phyloP scores from a whole-genome alignment of 768 basidiomycete genomes.

The Phaffia australis region DNA sequence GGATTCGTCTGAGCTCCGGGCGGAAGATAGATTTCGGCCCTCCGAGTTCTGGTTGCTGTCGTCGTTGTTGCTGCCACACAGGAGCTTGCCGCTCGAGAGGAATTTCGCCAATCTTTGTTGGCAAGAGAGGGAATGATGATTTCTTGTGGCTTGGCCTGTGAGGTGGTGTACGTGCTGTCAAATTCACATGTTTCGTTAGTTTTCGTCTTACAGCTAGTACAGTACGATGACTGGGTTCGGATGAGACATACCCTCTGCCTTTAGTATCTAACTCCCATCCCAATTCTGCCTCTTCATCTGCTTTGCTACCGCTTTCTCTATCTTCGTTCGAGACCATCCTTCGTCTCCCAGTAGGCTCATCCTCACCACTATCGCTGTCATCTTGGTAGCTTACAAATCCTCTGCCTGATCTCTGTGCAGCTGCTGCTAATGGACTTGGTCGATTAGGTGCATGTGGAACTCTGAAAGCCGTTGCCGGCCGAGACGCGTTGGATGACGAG shows the following conservation, averaged over 20 bases:
- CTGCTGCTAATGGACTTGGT: constrained; percentile 15
- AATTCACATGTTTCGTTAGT: neutral
- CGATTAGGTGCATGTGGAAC: constrained; percentile 18
- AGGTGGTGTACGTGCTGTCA: neutral
- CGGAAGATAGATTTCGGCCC: constrained; percentile 50
- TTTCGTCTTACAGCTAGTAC: neutral
- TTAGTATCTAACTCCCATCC: constrained; percentile 24
- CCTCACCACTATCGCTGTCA: constrained; percentile 9
- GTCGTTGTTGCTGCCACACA: constrained; percentile 51
- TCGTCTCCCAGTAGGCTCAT: neutral
- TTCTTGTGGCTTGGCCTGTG: constrained; percentile 37
- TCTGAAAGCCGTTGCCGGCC: constrained; percentile 5
- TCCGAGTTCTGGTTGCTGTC: constrained; percentile 38
- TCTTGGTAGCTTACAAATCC: constrained; percentile 15
- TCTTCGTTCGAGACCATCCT: neutral
- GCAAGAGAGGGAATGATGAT: constrained; percentile 76
- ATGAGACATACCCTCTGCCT: constrained; percentile 14
- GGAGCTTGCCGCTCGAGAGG: constrained; percentile 23
- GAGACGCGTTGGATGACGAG: too few species aligned
- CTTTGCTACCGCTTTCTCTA: neutral
- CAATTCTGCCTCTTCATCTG: constrained; percentile 19
- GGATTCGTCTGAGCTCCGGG: constrained; percentile 43
- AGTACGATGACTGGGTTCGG: neutral
- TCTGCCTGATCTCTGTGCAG: constrained; percentile 1
- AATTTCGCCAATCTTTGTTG: constrained; percentile 75